Percentiles rank a stretch among this genome's conserved stretches.
These are phyloP conservation scores for Globisporangium irregulare DNA, from an alignment of 352 stramenopile species.

Conservation along the genomic window DNA sequence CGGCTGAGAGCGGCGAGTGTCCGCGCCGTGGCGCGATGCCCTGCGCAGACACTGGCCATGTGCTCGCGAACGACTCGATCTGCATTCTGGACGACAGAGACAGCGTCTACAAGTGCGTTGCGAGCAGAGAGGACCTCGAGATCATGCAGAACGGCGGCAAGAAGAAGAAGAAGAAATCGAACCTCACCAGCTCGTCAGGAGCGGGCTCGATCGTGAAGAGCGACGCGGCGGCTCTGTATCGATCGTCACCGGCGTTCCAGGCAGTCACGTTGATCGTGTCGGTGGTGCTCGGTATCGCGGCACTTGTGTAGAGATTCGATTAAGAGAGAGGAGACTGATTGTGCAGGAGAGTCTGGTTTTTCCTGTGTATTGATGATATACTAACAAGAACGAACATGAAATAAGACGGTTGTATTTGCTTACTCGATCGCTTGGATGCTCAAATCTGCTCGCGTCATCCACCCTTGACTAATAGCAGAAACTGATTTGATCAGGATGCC, in stretches of 20 bases:
- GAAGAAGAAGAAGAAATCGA: conserved; percentile 35
- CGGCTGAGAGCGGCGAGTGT: conserved; percentile 52
- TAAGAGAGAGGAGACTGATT: neutral
- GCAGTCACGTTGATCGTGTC: conserved; percentile 12
- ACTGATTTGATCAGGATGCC: neutral
- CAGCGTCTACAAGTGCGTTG: conserved; percentile 71
- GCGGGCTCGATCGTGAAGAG: conserved; percentile 3
- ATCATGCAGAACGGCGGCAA: conserved; percentile 49
- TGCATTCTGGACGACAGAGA: conserved; percentile 59
- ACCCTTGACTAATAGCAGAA: neutral
- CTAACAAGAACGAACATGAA: conserved; percentile 1
- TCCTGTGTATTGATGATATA: neutral
- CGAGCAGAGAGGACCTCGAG: conserved; percentile 58
- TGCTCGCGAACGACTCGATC: conserved; percentile 56
- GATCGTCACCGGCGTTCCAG: conserved; percentile 1
- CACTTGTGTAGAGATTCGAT: conserved; percentile 11
- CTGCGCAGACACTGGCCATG: conserved; percentile 55
- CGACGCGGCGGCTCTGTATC: neutral
- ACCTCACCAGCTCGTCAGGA: conserved; percentile 1
- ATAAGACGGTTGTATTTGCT: neutral
- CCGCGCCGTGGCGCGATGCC: conserved; percentile 47
- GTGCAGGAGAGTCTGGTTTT: conserved; percentile 3
- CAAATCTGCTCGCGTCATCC: neutral
- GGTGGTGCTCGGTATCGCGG: conserved; percentile 1
- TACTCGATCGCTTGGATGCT: neutral